A percentile compares a stretch with the other conserved stretches of the same genome.
phyloP scores from a whole-genome alignment of 768 basidiomycete species.

The Daedaleopsis sinensis region DNA sequence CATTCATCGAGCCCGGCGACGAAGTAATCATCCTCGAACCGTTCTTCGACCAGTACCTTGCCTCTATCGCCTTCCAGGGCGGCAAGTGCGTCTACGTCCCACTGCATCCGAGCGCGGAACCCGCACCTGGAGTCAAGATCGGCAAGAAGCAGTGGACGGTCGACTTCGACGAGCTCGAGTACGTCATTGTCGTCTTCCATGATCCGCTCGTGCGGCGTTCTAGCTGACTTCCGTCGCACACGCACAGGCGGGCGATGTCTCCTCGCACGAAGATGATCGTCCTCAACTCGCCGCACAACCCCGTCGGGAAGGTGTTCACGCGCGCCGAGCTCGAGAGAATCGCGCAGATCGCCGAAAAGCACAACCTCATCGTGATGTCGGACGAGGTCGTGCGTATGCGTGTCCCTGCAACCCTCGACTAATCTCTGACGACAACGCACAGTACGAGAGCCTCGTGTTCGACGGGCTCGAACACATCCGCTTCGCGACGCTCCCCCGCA shows the following conservation, averaged over 20 bases:
- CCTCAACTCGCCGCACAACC: slow-evolving; percentile 95
- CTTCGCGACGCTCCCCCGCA: slow-evolving; percentile 91
- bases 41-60: slow-evolving; percentile 94
- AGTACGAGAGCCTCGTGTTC: slow-evolving; percentile 94
- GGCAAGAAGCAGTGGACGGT: slow-evolving; percentile 83
- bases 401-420: background rate
- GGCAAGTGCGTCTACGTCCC: slow-evolving; percentile 94
- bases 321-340: slow-evolving; percentile 80
- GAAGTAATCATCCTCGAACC: slow-evolving; percentile 99
- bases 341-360: slow-evolving; percentile 85
- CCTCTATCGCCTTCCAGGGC: slow-evolving; percentile 90
- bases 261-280: slow-evolving; percentile 92
- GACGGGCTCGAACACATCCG: slow-evolving; percentile 87
- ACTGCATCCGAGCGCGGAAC: slow-evolving; percentile 72
- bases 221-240: background rate
- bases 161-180: slow-evolving; percentile 87
- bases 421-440: background rate
- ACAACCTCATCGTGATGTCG: slow-evolving; percentile 88
- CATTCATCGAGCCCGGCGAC: slow-evolving; percentile 89
- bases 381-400: slow-evolving; percentile 86
- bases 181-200: slow-evolving; percentile 15
- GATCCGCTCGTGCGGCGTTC: slow-evolving; percentile 2
- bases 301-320: slow-evolving; percentile 96
- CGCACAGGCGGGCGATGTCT: slow-evolving; percentile 71
- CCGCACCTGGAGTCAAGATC: slow-evolving; percentile 40